Evolutionary conservation across 768 basidiomycete species (phyloP), one percentile per base, ranked within the genome.

Genomic region (Boletus insuetus): DNA sequence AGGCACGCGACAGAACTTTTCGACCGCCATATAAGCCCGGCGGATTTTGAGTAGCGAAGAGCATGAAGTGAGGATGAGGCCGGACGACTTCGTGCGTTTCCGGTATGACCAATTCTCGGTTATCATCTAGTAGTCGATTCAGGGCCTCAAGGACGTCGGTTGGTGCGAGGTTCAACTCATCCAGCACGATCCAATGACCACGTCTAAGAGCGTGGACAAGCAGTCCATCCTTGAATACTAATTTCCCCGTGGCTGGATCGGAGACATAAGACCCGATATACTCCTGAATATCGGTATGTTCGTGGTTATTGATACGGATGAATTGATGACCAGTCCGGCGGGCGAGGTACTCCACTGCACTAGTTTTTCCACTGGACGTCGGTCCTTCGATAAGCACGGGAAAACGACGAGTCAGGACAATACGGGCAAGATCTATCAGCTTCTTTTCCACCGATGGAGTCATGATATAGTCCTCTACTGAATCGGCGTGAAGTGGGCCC

Each of bases 281-380:
- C 68, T 99, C 97, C 66, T 99, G 97, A 47, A 99, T 97, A 67
- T 99, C 97, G 6, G 97, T 99, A 66, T 98, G 97, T 59, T 99
- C 97, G 74, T 99, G 97, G 65, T 99, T 99, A 75, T 99, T 99
- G 79, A 99, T 98, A 39, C 97, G 91, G 31, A 99, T 86, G 71
- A 98, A 98, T 35, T 82, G 85, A 75, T 99, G 97, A 0, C 97
- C 96, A 0, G 94, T 97, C 52, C 89, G 81, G 57, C 83, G 84
- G 6, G 97, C 96, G 29, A 99, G 82, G 70, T 95, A 98, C 73
- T 98, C 95, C 43, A 99, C 85, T 1, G 96, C 91, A 62, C 92
- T 94, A 3, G 97, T 99, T 77, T 99, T 99, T 38, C 97, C 97
- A 53, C 88, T 90, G 1, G 97, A 98, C 0, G 97, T 99, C 0